Evolutionary conservation across 495 filamentous ascomycete species (phyloP).

Genomic region (Xylaria cubensis): DNA sequence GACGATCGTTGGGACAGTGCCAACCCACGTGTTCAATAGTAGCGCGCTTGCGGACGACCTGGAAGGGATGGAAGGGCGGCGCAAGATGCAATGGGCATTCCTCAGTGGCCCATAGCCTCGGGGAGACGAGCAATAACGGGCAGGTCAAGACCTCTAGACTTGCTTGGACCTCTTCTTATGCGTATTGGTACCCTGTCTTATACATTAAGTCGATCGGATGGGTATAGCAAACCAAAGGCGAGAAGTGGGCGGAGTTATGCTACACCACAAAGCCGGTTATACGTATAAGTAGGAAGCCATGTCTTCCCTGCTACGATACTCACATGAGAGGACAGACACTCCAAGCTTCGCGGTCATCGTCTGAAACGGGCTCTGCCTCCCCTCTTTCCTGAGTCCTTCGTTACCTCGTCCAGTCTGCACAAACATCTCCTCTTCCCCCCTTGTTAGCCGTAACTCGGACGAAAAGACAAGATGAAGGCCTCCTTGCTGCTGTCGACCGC

Average conservation of each 20-base stretch:
- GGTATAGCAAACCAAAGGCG: not conserved
- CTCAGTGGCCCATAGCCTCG: slow-evolving; percentile 14
- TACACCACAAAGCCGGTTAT: not conserved
- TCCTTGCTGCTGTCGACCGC: slow-evolving; percentile 31
- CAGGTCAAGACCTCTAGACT: slow-evolving; percentile 11
- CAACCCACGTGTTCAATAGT: slow-evolving; percentile 16
- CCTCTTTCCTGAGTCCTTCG: not conserved
- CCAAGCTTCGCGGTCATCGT: not conserved
- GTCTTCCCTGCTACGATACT: not conserved
- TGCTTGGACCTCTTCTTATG: slow-evolving; percentile 5
- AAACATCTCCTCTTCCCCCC: not conserved
- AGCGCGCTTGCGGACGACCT: slow-evolving; percentile 1
- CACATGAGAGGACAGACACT: not conserved
- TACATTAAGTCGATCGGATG: not conserved
- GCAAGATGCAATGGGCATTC: not conserved
- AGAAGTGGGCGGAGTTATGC: not conserved
- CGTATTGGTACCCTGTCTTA: not conserved
- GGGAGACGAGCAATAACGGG: slow-evolving; percentile 12
- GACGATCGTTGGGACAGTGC: not conserved
- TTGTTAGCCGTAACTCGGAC: not conserved
- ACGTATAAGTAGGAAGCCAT: not conserved
- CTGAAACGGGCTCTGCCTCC: not conserved
- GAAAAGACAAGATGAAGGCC: slow-evolving; percentile 35
- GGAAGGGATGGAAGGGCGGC: not conserved
- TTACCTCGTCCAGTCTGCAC: not conserved